phyloP scores from a whole-genome alignment of 148 eudicot species.

The Salicornia ramosissima region DNA sequence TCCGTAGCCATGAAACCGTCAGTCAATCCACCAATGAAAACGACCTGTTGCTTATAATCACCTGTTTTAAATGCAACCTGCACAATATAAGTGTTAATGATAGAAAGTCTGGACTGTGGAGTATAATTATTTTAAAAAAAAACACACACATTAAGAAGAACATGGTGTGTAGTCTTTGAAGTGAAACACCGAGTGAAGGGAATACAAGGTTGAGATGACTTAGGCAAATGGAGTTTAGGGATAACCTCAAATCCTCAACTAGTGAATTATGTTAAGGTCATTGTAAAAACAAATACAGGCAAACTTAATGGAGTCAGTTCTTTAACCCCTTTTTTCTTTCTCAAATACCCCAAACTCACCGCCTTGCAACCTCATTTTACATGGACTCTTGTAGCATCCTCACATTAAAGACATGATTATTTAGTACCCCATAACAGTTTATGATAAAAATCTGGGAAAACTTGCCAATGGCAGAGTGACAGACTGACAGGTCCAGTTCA shows the following conservation, averaged over 20 bases:
- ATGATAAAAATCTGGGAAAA: neutral
- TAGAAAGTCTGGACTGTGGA: conserved; percentile 2
- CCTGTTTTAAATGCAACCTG: conserved; percentile 97
- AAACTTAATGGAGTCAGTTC: neutral
- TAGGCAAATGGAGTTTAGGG: neutral
- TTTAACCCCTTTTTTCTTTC: neutral
- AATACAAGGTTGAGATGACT: neutral
- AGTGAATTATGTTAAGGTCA: neutral
- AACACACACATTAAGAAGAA: neutral
- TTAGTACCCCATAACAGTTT: neutral
- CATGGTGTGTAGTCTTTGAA: neutral
- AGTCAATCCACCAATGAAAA: conserved; percentile 86
- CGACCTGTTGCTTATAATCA: conserved; percentile 78
- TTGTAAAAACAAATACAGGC: neutral
- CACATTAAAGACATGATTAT: neutral
- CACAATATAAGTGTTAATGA: conserved; percentile 1
- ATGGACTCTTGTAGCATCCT: neutral
- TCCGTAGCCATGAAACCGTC: conserved; percentile 98
- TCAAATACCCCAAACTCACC: neutral
- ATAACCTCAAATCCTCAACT: neutral
- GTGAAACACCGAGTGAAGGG: neutral
- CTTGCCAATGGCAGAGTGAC: too few relatives aligned
- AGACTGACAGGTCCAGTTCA: neutral
- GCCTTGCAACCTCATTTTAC: neutral
- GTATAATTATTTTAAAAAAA: too few relatives aligned